These are phyloP conservation scores for Talaromyces proteolyticus DNA, from an alignment of 495 filamentous ascomycete species.

Conservation along the genomic window DNA sequence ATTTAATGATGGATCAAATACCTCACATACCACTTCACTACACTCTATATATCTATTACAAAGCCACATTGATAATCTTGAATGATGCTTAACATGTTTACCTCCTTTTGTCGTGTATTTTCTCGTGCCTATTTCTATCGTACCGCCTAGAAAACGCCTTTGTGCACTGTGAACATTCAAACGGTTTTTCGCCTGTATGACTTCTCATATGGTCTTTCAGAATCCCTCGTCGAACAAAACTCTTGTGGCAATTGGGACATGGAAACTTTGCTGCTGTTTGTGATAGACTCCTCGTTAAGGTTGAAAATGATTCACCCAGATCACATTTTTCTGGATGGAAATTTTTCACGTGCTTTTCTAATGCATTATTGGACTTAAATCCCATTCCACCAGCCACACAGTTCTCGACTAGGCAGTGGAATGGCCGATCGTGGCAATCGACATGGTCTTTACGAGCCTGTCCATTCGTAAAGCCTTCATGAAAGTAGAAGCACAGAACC, in stretches of 20 bases:
- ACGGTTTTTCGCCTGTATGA: constrained; percentile 20
- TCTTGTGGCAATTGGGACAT: constrained; percentile 8
- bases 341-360: constrained; percentile 24
- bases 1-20: too few species aligned
- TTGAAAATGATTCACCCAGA: constrained; percentile 12
- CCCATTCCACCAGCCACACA: constrained; percentile 26
- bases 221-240: constrained; percentile 18
- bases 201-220: constrained; percentile 17
- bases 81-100: too few species aligned
- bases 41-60: too few species aligned
- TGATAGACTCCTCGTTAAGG: background rate
- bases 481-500: constrained; percentile 34
- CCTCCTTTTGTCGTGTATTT: constrained; percentile 11
- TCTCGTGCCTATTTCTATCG: constrained; percentile 20
- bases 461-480: constrained; percentile 31
- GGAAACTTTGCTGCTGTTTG: constrained; percentile 3
- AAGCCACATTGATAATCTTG: too few species aligned
- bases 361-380: constrained; percentile 28
- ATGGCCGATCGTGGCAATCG: constrained; percentile 29
- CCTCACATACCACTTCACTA: too few species aligned
- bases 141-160: constrained; percentile 16
- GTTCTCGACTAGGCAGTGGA: constrained; percentile 21
- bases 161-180: constrained; percentile 14
- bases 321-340: constrained; percentile 17
- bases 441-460: constrained; percentile 22